Evolutionary conservation across 768 basidiomycete genomes (phyloP), one percentile per base, ranked within the genome.

Genomic region (Cystofilobasidium macerans): DNA sequence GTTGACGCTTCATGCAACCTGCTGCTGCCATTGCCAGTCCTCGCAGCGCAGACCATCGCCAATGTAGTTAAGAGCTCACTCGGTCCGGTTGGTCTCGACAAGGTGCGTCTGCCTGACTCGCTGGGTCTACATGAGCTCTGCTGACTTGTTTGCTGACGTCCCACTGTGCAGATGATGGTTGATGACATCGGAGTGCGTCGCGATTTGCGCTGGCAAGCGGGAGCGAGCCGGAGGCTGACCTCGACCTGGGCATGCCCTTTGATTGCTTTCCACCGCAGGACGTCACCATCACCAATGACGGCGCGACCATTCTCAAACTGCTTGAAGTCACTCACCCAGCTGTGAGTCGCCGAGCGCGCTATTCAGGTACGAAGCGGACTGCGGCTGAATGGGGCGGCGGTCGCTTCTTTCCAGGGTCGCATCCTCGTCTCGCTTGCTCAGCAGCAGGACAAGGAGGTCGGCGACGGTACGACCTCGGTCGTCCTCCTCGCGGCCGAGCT

Each of bases 211-310:
- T 58, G 1, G 12, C 40, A 24, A 16, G 16, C 14, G 30, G 14
- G 16, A 1, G 43, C 3, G 22, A 36, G 18, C 28, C 11, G 26
- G 14, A 28, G 28, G 12, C 26, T 14, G 40, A 28, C 28, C 20
- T 16, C 28, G 9, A 43, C 8, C 42, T 20, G 4, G n/a, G 42
- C 42, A 65, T 60, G 42, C 61, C 40, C 63, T 69, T 62, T 65
- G 70, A 63, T 73, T 57, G 6, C 36, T 36, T 66, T 53, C 9
- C 33, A 61, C 42, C 53, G 7, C 76, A 94, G 91, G 95, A 99
- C 82, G 93, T 98, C 33, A 98, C 95, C 35, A 98, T 99, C 75
- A 97, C 95, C 56, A 99, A 99, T 78, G 95, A 98, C 78, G 95
- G 95, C 57, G 95, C 95, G 20, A 98, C 95, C n/a, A 99, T 99